phyloP scores from a whole-genome alignment of 2,329 filamentous ascomycete genomes.

The Ophiobolus disseminans region DNA sequence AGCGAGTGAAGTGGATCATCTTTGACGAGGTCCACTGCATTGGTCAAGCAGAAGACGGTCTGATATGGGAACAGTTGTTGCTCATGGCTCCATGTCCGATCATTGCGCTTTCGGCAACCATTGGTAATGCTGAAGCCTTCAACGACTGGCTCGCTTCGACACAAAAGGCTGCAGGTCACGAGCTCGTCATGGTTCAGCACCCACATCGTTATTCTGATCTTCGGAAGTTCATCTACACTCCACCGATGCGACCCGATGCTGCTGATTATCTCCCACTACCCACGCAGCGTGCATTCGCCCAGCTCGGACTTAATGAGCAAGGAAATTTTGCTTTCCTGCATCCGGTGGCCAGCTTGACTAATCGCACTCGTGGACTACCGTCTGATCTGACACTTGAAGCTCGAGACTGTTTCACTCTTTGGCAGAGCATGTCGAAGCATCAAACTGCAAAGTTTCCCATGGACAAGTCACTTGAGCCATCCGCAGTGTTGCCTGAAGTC shows the following conservation, averaged over 20 bases:
- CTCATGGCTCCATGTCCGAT: slow-evolving; percentile 78
- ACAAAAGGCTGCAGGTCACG: slow-evolving; percentile 67
- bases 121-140: slow-evolving; percentile 77
- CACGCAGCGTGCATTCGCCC: slow-evolving; percentile 40
- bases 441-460: slow-evolving; percentile 62
- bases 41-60: slow-evolving; percentile 75
- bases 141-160: slow-evolving; percentile 70
- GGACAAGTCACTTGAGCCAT: slow-evolving; percentile 58
- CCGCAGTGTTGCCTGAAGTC: slow-evolving; percentile 58
- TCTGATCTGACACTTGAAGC: slow-evolving; percentile 74
- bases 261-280: slow-evolving; percentile 60
- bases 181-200: slow-evolving; percentile 73
- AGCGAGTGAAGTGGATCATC: slow-evolving; percentile 74
- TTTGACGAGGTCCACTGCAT: slow-evolving; percentile 86
- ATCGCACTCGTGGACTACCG: slow-evolving; percentile 68
- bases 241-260: slow-evolving; percentile 47
- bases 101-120: slow-evolving; percentile 79
- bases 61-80: slow-evolving; percentile 80
- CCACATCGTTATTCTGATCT: slow-evolving; percentile 76
- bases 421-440: slow-evolving; percentile 67
- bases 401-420: slow-evolving; percentile 72
- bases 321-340: slow-evolving; percentile 67
- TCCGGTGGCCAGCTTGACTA: slow-evolving; percentile 68
- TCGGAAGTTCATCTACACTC: slow-evolving; percentile 73
- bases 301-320: slow-evolving; percentile 58